A percentile compares a stretch with the other conserved stretches of the same genome.
These are phyloP conservation scores for Eimeria praecox DNA, from an alignment of 169 alveolate species.

Conservation along the genomic window DNA sequence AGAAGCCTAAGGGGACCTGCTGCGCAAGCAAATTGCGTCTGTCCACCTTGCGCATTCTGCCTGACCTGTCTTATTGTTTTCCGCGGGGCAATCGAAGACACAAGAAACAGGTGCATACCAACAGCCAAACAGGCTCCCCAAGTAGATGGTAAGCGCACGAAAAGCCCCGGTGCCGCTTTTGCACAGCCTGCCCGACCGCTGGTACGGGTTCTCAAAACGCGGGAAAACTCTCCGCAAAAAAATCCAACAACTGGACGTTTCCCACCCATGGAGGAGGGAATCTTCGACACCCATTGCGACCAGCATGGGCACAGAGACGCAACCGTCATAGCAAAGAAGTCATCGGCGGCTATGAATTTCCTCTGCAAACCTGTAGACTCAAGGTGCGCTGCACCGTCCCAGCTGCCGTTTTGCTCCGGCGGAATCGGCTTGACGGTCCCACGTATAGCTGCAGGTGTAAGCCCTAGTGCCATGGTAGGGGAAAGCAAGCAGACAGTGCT, in stretches of 20 bases:
- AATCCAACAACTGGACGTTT: too few species aligned
- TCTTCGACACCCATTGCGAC: not conserved
- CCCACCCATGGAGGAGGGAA: not conserved
- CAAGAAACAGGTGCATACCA: not conserved
- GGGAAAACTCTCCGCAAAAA: not conserved
- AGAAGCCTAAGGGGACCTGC: not conserved
- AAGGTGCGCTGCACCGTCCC: not conserved
- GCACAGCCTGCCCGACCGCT: not conserved
- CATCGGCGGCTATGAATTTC: not conserved
- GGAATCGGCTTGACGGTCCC: not conserved
- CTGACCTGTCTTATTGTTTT: not conserved
- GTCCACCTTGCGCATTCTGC: not conserved
- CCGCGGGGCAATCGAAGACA: not conserved
- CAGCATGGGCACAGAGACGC: not conserved
- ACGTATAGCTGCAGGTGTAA: not conserved
- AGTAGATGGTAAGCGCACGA: not conserved
- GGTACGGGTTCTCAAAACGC: not conserved
- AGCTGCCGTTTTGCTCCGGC: not conserved
- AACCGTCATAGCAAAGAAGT: not conserved
- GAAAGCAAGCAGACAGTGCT: not conserved
- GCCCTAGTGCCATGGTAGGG: not conserved
- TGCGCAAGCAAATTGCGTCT: constrained; percentile 6
- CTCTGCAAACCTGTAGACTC: not conserved
- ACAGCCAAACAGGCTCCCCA: too few species aligned
- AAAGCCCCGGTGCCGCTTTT: not conserved